A percentile compares a stretch with the other conserved stretches of the same genome.
Evolutionary conservation across 768 basidiomycete species (phyloP).

Genomic region (Psilocybe cubensis): DNA sequence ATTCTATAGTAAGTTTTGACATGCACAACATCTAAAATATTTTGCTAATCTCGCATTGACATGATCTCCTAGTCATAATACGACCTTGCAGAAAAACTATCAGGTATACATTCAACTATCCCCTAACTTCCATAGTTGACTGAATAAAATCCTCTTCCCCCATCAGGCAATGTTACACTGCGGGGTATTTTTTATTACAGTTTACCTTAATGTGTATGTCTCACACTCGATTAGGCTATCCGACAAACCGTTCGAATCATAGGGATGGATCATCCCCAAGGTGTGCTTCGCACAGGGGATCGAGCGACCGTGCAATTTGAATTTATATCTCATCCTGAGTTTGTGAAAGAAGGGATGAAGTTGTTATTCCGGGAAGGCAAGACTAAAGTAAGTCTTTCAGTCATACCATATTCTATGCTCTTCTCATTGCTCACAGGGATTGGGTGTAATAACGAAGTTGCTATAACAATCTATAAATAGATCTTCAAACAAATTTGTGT

Average conservation of each 20-base stretch:
- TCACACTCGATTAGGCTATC: constrained; percentile 58
- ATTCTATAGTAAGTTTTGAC: constrained; percentile 76
- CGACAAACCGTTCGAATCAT: constrained; percentile 92
- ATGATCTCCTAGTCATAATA: constrained; percentile 69
- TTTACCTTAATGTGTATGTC: constrained; percentile 6
- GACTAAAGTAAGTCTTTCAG: constrained; percentile 71
- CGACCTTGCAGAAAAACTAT: constrained; percentile 91
- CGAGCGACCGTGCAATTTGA: constrained; percentile 94
- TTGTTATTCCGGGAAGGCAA: constrained; percentile 93
- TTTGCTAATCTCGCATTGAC: constrained; percentile 2
- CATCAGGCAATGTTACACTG: constrained; percentile 89
- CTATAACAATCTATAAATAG: constrained; percentile 39
- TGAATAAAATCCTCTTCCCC: constrained; percentile 1
- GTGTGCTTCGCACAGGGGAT: constrained; percentile 91
- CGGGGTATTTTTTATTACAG: constrained; percentile 57
- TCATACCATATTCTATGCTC: constrained; percentile 3
- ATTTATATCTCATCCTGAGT: constrained; percentile 92
- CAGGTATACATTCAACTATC: constrained; percentile 55
- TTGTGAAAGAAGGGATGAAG: constrained; percentile 92
- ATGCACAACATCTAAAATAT: neutral
- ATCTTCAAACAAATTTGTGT: neutral
- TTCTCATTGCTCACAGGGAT: constrained; percentile 49
- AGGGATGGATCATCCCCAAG: constrained; percentile 89
- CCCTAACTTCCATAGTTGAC: neutral
- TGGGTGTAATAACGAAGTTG: constrained; percentile 76